Conservation (phyloP, 305 asterid genomes). For the Fraxinus platypoda region DNA sequence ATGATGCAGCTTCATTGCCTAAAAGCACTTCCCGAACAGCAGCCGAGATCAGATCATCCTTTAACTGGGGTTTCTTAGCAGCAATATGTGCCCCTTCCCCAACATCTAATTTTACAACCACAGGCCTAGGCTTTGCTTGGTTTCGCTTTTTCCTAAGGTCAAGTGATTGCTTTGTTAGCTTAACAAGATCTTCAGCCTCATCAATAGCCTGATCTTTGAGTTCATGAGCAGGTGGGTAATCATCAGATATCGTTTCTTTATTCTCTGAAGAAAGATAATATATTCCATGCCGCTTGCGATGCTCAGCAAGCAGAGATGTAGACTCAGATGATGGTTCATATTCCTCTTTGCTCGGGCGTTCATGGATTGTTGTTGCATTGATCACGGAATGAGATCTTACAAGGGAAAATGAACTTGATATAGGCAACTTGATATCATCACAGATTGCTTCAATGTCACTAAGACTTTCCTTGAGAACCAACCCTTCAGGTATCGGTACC, state of each 20-base stretch:
- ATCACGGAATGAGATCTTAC: constrained; percentile 42
- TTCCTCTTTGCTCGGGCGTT: constrained; percentile 51
- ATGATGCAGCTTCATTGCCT: constrained; percentile 68
- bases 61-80: constrained; percentile 36
- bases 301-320: constrained; percentile 77
- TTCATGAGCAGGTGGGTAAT: constrained; percentile 79
- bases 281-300: constrained; percentile 82
- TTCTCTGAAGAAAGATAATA: constrained; percentile 75
- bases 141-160: constrained; percentile 52
- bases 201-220: constrained; percentile 44
- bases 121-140: constrained; percentile 78
- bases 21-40: constrained; percentile 84
- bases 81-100: constrained; percentile 42
- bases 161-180: constrained; percentile 75
- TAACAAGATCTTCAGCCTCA: constrained; percentile 58
- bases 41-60: constrained; percentile 63
- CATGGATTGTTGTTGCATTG: constrained; percentile 31
- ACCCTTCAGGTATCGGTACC: constrained; percentile 74
- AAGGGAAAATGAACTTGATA: constrained; percentile 62
- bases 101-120: constrained; percentile 84
- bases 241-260: constrained; percentile 41
- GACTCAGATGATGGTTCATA: constrained; percentile 50
- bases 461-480: constrained; percentile 68
- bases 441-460: constrained; percentile 66
- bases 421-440: constrained; percentile 55